Evolutionary conservation across 2,329 filamentous ascomycete species (phyloP), one percentile per base, ranked within the genome.

Genomic region (Phaeophleospora eucalypticola): DNA sequence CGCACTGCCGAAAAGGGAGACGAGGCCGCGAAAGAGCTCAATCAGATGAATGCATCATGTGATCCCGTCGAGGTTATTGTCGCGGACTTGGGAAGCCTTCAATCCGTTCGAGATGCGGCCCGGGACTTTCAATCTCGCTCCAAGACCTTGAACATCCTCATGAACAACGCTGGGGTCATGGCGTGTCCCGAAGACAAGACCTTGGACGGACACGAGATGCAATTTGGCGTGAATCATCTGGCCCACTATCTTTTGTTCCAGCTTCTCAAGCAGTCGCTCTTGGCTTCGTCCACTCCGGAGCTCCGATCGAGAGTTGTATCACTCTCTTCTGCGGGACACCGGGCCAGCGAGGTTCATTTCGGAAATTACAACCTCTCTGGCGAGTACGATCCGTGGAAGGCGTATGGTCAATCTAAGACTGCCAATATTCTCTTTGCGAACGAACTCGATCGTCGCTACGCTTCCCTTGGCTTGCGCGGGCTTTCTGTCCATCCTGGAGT

Each of bases 171-270:
- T 4, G 58, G 68, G 4, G 67, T 79, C 36, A 73, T 77, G 63
- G 64, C 64, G n/a, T 42, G 50, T 33, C 62, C 69, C 14, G 50
- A 68, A 43, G 18, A 59, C 57, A 58, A 59, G 45, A 77, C 72
- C 1, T 53, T 53, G 17, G 74, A 54, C 32, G 60, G 59, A 19
- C 54, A 56, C 52, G 77, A 81, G 53, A 58, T 59, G 0, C 76
- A 80, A 46, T 74, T 81, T 48, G 77, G 70, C 27, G 73, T 69
- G 4, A 47, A 49, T 35, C 71, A 81, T 55, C 62, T 82, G 0
- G 69, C 65, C 7, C 76, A 79, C 49, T 81, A 80, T 62, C 65
- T 79, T 1, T 66, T 81, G 16, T 74, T 77, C 49, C 66, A 76
- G n/a, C 68, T 79, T 0, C 63, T 81, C 15, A 72, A 72, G 17